phyloP scores from a whole-genome alignment of 345 rosid genomes.

The Luvunga scandens region DNA sequence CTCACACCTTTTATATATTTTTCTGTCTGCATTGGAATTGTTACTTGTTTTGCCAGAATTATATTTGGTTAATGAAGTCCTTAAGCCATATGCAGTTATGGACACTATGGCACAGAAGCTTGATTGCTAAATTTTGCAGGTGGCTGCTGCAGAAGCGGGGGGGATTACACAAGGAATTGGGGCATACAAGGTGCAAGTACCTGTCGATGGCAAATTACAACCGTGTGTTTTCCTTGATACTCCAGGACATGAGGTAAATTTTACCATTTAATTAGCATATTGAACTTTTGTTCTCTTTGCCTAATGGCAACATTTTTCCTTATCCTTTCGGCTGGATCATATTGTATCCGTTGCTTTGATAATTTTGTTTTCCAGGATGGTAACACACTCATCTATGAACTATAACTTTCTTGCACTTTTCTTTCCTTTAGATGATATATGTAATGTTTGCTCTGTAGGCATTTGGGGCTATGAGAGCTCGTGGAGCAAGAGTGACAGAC shows the following conservation, averaged over 20 bases:
- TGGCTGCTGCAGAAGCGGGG: constrained; percentile 96
- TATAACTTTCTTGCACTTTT: constrained; percentile 4
- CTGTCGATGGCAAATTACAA: constrained; percentile 76
- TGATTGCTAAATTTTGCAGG: constrained; percentile 49
- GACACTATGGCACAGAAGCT: constrained; percentile 18
- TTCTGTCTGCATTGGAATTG: neutral
- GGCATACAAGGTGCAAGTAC: constrained; percentile 79
- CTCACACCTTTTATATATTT: neutral
- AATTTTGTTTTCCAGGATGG: neutral
- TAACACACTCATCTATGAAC: constrained; percentile 12
- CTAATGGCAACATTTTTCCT: constrained; percentile 3
- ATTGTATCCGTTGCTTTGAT: neutral
- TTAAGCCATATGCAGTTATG: constrained; percentile 6
- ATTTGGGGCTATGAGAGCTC: constrained; percentile 99
- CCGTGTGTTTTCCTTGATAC: constrained; percentile 97
- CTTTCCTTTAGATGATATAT: constrained; percentile 28
- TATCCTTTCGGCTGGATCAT: neutral
- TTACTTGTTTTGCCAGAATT: neutral
- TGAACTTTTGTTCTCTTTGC: constrained; percentile 3
- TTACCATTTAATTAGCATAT: neutral
- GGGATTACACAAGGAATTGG: constrained; percentile 99
- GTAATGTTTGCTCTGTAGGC: constrained; percentile 57
- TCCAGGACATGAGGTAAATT: constrained; percentile 95
- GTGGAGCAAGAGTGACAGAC: constrained; percentile 96
- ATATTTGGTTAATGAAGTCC: constrained; percentile 6